Evolutionary conservation across 345 rosid species (phyloP).

Genomic region (Physaria fendleri): DNA sequence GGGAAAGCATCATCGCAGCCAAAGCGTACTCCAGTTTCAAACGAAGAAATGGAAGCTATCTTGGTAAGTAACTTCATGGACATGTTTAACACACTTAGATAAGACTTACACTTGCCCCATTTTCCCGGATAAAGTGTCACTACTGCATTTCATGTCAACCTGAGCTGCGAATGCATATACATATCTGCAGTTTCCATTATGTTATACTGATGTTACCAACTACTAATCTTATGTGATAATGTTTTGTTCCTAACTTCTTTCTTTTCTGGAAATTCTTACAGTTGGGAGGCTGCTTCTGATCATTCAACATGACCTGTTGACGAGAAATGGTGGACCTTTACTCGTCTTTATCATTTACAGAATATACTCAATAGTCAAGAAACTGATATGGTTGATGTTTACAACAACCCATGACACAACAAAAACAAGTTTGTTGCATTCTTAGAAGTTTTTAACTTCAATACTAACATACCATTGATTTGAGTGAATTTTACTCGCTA

Average conservation of each 20-base stretch:
- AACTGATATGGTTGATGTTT: conserved; percentile 17
- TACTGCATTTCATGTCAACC: neutral
- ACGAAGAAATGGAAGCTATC: conserved; percentile 83
- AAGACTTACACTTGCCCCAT: neutral
- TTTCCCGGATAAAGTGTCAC: neutral
- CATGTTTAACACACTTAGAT: neutral
- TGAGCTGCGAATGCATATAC: neutral
- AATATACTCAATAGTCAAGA: conserved; percentile 20
- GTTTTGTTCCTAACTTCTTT: neutral
- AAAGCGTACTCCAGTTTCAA: conserved; percentile 63
- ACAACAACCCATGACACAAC: neutral
- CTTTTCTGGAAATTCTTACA: conserved; percentile 19
- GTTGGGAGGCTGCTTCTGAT: conserved; percentile 76
- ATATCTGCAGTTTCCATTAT: neutral
- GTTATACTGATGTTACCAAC: neutral
- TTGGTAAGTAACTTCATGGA: conserved; percentile 40
- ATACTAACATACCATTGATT: neutral
- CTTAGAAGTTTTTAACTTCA: neutral
- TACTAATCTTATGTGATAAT: neutral
- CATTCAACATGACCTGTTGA: conserved; percentile 11
- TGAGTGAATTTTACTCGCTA: neutral
- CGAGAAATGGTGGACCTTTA: conserved; percentile 1
- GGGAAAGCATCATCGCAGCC: conserved; percentile 94
- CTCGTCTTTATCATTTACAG: conserved; percentile 6
- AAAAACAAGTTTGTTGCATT: conserved; percentile 10